Evolutionary conservation across 2,329 filamentous ascomycete species (phyloP), one percentile per base, ranked within the genome.

Genomic region (Huntiella moniliformis): DNA sequence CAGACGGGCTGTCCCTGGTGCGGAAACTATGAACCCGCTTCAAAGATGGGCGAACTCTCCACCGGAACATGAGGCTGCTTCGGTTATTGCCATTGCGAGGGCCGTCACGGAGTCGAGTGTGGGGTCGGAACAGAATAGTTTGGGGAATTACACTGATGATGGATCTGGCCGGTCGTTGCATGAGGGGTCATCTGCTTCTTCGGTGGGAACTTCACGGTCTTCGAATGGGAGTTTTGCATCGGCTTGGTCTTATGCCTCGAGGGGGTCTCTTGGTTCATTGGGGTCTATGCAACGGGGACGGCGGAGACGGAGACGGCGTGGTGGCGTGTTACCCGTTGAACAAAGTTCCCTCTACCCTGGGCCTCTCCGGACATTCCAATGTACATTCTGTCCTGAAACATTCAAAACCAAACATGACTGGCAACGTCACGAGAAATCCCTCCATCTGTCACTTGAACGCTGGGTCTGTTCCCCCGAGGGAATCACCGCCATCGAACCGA

Each of bases 331-430:
- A 51, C 61, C 63, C 7, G 58, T 63, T 0, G 56, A 58, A 8
- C 64, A 62, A 52, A 33, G 18, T 11, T 55, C 56, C 10, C 52
- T 56, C 5, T 57, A 69, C 2, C 53, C 54, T 8, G 59, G 61
- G 3, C 69, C 67, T 2, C 61, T 68, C 48, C 73, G 73, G 54
- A 73, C 71, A 2, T 77, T 71, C 58, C 74, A 79, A 57, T 79
- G 75, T 57, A 79, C 75, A 51, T 79, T 79, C 63, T 79, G 75
- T 57, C 78, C 75, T 5, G 74, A 79, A 52, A 76, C 73, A 0
- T 79, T 79, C 58, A 65, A 74, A 52, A 78, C 74, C 3, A 79
- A 79, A 56, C 73, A 79, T 54, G 75, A 79, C 58, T 79, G 75
- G 75, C 74, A 78, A 54, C 65, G 79, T 49, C 79, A 83, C 56